phyloP scores from a whole-genome alignment of 139 green algal species.

The Tetradesmus lagerheimii region DNA sequence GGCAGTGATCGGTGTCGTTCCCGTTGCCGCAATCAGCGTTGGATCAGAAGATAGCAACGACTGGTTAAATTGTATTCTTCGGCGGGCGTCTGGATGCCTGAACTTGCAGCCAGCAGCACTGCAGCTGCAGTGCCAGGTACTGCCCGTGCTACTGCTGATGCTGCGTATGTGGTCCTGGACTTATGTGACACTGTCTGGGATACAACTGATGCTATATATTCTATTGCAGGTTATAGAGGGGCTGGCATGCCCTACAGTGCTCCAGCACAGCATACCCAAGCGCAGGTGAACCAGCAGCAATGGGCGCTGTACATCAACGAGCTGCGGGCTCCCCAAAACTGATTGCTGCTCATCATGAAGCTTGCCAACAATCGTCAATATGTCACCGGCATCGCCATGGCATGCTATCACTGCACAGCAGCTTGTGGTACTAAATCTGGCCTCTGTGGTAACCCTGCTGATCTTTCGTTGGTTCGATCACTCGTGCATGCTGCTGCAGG shows the following conservation, averaged over 20 bases:
- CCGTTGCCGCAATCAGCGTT: neutral
- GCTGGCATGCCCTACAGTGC: neutral
- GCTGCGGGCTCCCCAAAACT: neutral
- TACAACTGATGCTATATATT: neutral
- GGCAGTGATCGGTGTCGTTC: neutral
- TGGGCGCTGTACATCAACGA: neutral
- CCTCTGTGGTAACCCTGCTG: neutral
- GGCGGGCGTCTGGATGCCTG: neutral
- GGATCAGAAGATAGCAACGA: neutral
- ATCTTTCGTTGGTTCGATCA: neutral
- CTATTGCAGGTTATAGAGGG: neutral
- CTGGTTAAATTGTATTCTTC: neutral
- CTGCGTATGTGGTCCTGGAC: neutral
- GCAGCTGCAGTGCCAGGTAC: neutral
- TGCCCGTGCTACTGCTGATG: neutral
- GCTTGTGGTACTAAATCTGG: neutral
- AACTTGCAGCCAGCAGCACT: neutral
- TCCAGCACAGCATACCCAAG: neutral
- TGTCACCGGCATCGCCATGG: neutral
- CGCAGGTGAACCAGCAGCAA: neutral
- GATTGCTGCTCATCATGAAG: neutral
- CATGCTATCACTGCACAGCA: neutral
- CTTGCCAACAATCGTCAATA: neutral
- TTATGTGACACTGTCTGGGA: neutral
- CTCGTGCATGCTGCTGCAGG: neutral